Evolutionary conservation across 805 yeast genomes (phyloP), one percentile per base, ranked within the genome.

Genomic region (Yamadazyma sp.): DNA sequence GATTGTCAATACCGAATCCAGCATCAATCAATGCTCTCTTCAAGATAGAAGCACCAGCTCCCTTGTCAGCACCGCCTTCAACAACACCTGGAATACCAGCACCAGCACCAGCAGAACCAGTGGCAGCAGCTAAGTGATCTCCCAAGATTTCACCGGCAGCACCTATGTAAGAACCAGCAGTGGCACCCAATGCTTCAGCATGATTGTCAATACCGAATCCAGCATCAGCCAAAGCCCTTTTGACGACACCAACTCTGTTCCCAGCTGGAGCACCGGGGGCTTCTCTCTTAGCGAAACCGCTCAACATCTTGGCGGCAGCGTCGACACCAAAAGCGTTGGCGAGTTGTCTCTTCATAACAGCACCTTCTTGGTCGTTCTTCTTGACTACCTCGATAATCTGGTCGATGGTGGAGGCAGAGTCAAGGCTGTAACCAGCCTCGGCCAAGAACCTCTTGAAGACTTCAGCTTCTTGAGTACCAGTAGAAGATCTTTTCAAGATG

Each of bases 71-170:
- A 7, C 32, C 33, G 28, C 28, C 40, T 15, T 19, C 29, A 13
- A 18, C 32, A 3, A 40, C n/a, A 21, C 33, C 41, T 37, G 37
- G 33, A 17, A 30, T 3, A 14, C 28, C 33, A 24, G 42, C 44
- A 13, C 24, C 40, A 23, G 25, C 31, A 37, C 41, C 42, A 16
- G 19, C 31, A 30, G 41, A 35, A 18, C 44, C 49, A 17, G 44
- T 40, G 19, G 40, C 46, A 17, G 42, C 54, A 30, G 32, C 48
- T 19, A 47, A 16, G 39, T 48, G 45, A 38, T 43, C 49, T 34
- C 53, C 52, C 14, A 31, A 32, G 28, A 52, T 32, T 17, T 38
- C 44, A 28, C 28, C 50, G 14, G 21, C 48, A 14, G 40, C 47
- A 24, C 40, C 46, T 24, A 23, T 42, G 43, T 31, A 29, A 25